These are phyloP conservation scores for Hypholoma fasciculare DNA, from an alignment of 768 basidiomycete genomes.

Conservation along the genomic window DNA sequence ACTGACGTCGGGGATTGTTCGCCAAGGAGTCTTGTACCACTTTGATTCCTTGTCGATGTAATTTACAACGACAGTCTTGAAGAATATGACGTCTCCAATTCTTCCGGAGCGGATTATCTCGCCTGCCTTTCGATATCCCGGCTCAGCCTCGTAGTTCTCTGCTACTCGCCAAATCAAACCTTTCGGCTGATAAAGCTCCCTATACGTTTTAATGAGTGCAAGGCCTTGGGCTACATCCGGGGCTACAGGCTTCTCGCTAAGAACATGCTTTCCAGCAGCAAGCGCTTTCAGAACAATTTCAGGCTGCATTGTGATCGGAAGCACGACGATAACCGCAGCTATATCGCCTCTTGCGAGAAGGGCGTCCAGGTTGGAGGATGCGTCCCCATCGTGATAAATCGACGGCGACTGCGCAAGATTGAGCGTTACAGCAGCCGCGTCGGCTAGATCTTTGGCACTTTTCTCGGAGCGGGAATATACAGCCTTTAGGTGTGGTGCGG, in stretches of 20 bases:
- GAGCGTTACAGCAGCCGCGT: constrained; percentile 40
- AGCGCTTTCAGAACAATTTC: constrained; percentile 61
- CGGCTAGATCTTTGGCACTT: constrained; percentile 54
- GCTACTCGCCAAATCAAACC: constrained; percentile 80
- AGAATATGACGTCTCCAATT: constrained; percentile 73
- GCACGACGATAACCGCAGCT: constrained; percentile 67
- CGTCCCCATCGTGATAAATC: constrained; percentile 57
- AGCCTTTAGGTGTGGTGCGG: constrained; percentile 52
- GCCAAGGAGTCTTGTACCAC: constrained; percentile 85
- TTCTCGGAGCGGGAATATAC: constrained; percentile 79
- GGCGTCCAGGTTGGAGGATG: constrained; percentile 48
- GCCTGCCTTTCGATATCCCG: constrained; percentile 49
- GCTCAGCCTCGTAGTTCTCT: constrained; percentile 75
- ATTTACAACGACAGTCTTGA: constrained; percentile 54
- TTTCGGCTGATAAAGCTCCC: constrained; percentile 61
- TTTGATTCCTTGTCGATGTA: constrained; percentile 62
- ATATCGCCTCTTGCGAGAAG: constrained; percentile 73
- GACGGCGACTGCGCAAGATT: constrained; percentile 41
- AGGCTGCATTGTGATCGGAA: constrained; percentile 80
- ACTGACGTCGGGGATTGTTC: constrained; percentile 77
- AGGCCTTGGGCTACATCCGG: constrained; percentile 65
- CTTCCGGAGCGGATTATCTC: constrained; percentile 54
- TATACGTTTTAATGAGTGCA: constrained; percentile 66
- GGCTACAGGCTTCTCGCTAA: constrained; percentile 88
- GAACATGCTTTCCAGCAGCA: constrained; percentile 81